phyloP scores from a whole-genome alignment of 2,329 filamentous ascomycete genomes.

The Pyricularia sp. region DNA sequence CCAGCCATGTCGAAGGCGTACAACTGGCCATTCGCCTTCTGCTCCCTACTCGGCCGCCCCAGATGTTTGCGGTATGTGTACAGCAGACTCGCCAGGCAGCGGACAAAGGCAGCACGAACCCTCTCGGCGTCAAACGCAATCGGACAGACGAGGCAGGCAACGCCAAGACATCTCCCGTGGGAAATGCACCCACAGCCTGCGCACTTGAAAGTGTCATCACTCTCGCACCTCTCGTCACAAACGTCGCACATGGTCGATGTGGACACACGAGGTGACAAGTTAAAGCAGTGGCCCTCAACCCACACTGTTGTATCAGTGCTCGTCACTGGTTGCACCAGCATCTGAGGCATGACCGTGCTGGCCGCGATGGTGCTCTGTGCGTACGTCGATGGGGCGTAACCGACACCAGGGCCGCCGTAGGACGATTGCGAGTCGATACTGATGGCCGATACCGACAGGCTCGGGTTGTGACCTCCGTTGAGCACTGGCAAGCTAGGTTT shows the following conservation, averaged over 20 bases:
- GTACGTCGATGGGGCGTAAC: conserved; percentile 76
- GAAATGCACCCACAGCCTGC: conserved; percentile 49
- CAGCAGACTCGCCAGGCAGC: conserved; percentile 55
- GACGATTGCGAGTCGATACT: conserved; percentile 61
- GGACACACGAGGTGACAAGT: conserved; percentile 49
- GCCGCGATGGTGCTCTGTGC: conserved; percentile 79
- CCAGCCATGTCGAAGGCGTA: conserved; percentile 58
- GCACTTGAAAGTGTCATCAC: conserved; percentile 69
- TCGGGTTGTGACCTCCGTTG: conserved; percentile 48
- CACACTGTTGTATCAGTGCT: conserved; percentile 74
- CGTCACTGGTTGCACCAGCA: conserved; percentile 67
- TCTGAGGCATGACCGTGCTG: conserved; percentile 78
- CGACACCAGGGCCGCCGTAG: conserved; percentile 47
- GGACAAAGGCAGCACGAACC: conserved; percentile 53
- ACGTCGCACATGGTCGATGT: conserved; percentile 55
- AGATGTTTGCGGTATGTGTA: conserved; percentile 59
- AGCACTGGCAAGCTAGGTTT: conserved; percentile 68
- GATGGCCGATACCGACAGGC: conserved; percentile 49
- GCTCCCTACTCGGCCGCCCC: conserved; percentile 47
- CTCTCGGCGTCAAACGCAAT: conserved; percentile 53
- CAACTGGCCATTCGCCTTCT: conserved; percentile 50
- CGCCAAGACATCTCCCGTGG: conserved; percentile 52
- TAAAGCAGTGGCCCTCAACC: conserved; percentile 78
- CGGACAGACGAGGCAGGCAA: conserved; percentile 54
- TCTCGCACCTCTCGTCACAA: conserved; percentile 65